A percentile compares a stretch with the other conserved stretches of the same genome.
Evolutionary conservation across 1,284 basidiomycete species (phyloP).

Genomic region (Stygiomarasmius scandens): DNA sequence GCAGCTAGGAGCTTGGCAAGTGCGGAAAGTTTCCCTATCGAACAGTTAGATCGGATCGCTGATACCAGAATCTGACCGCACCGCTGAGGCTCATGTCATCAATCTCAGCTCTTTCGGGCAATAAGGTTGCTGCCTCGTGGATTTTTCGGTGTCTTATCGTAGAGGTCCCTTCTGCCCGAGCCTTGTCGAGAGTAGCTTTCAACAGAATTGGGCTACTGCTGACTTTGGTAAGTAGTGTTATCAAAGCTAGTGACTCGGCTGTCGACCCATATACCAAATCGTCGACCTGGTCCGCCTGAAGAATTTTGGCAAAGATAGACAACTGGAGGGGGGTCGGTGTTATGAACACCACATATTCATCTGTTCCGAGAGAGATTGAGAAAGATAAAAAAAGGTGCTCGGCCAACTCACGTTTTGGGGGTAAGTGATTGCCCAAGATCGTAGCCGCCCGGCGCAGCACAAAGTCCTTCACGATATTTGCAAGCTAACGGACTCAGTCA

Average conservation of each 20-base stretch:
- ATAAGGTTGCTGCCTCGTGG: slow-evolving; percentile 62
- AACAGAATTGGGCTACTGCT: slow-evolving; percentile 92
- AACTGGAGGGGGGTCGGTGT: slow-evolving; percentile 83
- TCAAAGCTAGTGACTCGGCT: slow-evolving; percentile 83
- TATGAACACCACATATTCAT: slow-evolving; percentile 93
- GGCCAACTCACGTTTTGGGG: slow-evolving; percentile 78
- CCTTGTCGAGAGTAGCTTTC: slow-evolving; percentile 70
- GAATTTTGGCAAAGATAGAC: slow-evolving; percentile 77
- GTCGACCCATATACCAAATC: slow-evolving; percentile 65
- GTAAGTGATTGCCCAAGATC: slow-evolving; percentile 83
- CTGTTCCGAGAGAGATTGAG: slow-evolving; percentile 41
- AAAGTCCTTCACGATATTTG: slow-evolving; percentile 81
- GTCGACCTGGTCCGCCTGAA: slow-evolving; percentile 69
- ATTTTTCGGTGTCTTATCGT: slow-evolving; percentile 52
- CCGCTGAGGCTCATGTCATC: slow-evolving; percentile 81
- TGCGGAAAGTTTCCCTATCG: slow-evolving; percentile 78
- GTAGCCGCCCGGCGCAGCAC: slow-evolving; percentile 87
- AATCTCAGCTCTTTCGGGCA: slow-evolving; percentile 65
- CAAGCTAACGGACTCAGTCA: slow-evolving; percentile 52
- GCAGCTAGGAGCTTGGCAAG: slow-evolving; percentile 74
- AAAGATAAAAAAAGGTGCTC: background rate
- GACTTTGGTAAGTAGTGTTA: slow-evolving; percentile 83
- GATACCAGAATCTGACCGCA: slow-evolving; percentile 33
- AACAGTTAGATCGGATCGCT: background rate
- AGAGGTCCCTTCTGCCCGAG: slow-evolving; percentile 41